phyloP scores from a whole-genome alignment of 163 green algal species.

The Coccomyxa subellipsoidea region DNA sequence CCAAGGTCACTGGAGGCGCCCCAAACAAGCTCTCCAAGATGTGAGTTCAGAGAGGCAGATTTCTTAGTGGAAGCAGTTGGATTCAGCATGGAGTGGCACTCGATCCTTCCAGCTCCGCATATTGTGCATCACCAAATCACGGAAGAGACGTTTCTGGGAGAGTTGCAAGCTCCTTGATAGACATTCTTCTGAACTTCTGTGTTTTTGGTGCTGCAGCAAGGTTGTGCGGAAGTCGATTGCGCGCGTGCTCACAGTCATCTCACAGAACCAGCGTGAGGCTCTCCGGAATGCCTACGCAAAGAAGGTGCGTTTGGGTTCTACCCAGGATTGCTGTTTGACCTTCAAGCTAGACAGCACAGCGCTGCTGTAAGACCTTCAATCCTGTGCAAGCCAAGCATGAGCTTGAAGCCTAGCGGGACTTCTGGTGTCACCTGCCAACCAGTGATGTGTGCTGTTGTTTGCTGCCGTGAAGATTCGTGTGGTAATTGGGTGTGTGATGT shows the following conservation, averaged over 20 bases:
- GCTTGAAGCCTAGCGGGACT: too few relatives aligned
- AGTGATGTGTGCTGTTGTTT: too few relatives aligned
- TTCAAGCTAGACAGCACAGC: too few relatives aligned
- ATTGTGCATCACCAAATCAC: too few relatives aligned
- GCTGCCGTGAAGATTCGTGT: too few relatives aligned
- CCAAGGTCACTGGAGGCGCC: constrained; percentile 98
- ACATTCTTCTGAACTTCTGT: neutral
- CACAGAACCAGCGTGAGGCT: constrained; percentile 78
- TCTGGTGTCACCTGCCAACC: too few relatives aligned
- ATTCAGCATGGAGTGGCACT: neutral
- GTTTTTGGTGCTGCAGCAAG: constrained; percentile 66
- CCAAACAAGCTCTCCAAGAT: constrained; percentile 99
- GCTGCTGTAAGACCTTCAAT: too few relatives aligned
- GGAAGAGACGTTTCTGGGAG: too few relatives aligned
- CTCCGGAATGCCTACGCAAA: constrained; percentile 76
- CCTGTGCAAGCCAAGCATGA: too few relatives aligned
- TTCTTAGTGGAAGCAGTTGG: neutral
- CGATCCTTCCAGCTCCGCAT: too few relatives aligned
- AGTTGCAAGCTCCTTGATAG: neutral
- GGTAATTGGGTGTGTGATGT: neutral
- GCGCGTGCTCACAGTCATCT: constrained; percentile 92
- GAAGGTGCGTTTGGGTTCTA: too few relatives aligned
- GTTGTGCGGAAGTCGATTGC: constrained; percentile 94
- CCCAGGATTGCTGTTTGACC: too few relatives aligned
- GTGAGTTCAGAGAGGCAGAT: constrained; percentile 37